A percentile compares a stretch with the other conserved stretches of the same genome.
These are phyloP conservation scores for Entomortierella lignicola DNA, from an alignment of 192 early-diverging fungal species.

Conservation along the genomic window DNA sequence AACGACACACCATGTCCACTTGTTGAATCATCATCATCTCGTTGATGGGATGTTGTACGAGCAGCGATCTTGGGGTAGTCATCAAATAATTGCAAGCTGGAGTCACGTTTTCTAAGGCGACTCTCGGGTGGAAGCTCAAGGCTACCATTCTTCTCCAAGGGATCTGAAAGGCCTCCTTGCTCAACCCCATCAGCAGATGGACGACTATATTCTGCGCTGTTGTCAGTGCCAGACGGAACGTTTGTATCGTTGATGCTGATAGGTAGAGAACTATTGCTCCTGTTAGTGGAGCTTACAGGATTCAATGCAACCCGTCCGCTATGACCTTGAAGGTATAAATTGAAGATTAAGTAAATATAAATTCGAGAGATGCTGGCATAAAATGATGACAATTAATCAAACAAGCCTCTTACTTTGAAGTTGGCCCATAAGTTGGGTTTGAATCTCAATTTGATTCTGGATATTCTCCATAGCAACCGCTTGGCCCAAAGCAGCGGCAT, in stretches of 20 bases:
- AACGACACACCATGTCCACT: constrained; percentile 10
- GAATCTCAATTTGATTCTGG: constrained; percentile 40
- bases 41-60: constrained; percentile 34
- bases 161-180: neutral
- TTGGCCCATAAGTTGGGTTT: constrained; percentile 41
- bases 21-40: constrained; percentile 26
- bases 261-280: constrained; percentile 3
- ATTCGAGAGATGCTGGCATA: too few species aligned
- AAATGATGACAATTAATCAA: too few species aligned
- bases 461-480: constrained; percentile 53
- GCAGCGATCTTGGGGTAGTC: constrained; percentile 39
- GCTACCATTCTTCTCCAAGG: constrained; percentile 26
- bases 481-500: constrained; percentile 34
- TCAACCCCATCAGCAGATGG: constrained; percentile 15
- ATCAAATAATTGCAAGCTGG: constrained; percentile 25
- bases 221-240: neutral
- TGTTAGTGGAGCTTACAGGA: constrained; percentile 2
- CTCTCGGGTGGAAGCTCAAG: constrained; percentile 22
- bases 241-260: constrained; percentile 9
- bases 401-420: constrained; percentile 14
- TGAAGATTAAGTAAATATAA: too few species aligned
- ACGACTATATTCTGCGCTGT: constrained; percentile 8
- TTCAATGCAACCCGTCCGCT: constrained; percentile 21
- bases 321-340: neutral
- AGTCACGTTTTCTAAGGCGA: constrained; percentile 34